Conservation (phyloP, 495 filamentous ascomycete species). For the Physcia stellaris region DNA sequence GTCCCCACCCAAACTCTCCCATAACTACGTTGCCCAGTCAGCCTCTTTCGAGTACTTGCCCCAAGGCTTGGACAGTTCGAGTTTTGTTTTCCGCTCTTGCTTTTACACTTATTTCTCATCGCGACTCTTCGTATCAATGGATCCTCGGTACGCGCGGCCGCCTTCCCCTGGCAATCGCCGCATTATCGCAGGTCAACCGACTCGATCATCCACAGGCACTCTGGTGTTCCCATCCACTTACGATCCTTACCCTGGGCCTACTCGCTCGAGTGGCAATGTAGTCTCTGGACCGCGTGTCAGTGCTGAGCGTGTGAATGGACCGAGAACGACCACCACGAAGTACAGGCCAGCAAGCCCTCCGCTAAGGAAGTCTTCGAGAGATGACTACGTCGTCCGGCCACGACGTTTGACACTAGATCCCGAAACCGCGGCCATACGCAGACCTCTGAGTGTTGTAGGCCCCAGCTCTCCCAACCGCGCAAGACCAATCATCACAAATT, state of each 20-base stretch:
- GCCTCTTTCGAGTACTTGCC: too few relatives aligned
- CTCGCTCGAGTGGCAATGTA: constrained; percentile 11
- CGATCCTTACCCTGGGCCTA: constrained; percentile 9
- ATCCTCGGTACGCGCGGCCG: constrained; percentile 8
- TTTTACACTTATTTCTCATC: background rate
- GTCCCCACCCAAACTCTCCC: too few relatives aligned
- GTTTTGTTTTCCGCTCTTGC: background rate
- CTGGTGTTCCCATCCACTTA: constrained; percentile 9
- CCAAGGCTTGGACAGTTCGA: too few relatives aligned
- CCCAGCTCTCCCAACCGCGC: constrained; percentile 9
- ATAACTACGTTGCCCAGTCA: too few relatives aligned
- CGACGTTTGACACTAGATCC: constrained; percentile 11
- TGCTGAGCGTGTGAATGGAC: constrained; percentile 9
- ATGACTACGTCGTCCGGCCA: constrained; percentile 14
- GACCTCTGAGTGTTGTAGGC: constrained; percentile 11
- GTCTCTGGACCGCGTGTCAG: constrained; percentile 10
- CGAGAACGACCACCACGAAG: constrained; percentile 5
- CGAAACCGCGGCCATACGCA: constrained; percentile 4
- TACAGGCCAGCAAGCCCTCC: constrained; percentile 9
- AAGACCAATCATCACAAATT: constrained; percentile 13
- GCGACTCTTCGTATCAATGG: constrained; percentile 2
- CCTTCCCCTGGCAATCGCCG: constrained; percentile 12
- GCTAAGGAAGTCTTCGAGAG: constrained; percentile 6
- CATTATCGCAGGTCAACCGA: constrained; percentile 9
- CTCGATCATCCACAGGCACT: constrained; percentile 12